Evolutionary conservation across 2,329 filamentous ascomycete species (phyloP).

Genomic region (Podosphaera xanthii): DNA sequence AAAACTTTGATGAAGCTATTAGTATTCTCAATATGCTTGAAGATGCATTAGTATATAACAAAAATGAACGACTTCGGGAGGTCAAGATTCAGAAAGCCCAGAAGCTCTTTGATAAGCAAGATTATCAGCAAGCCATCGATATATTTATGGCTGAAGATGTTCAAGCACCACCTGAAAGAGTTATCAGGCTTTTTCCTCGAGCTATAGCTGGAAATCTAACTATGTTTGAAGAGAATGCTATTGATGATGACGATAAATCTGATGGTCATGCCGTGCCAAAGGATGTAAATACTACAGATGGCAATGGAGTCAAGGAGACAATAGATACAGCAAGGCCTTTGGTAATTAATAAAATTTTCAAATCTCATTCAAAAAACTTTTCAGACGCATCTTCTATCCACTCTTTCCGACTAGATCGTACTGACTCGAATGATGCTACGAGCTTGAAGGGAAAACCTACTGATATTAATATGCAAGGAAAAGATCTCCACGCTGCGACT

Average conservation of each 20-base stretch:
- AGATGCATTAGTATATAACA: conserved; percentile 70
- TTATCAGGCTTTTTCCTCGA: conserved; percentile 64
- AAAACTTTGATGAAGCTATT: conserved; percentile 71
- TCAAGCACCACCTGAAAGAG: conserved; percentile 68
- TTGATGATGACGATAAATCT: conserved; percentile 20
- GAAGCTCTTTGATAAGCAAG: conserved; percentile 55
- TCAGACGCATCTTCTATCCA: conserved; percentile 33
- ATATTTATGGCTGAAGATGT: conserved; percentile 59
- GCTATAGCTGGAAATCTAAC: conserved; percentile 68
- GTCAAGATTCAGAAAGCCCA: conserved; percentile 87
- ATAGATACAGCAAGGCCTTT: conserved; percentile 15
- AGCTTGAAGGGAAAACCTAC: conserved; percentile 26
- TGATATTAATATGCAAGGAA: conserved; percentile 43
- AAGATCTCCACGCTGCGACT: conserved; percentile 63
- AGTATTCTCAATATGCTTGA: conserved; percentile 77
- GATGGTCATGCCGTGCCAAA: conserved; percentile 17
- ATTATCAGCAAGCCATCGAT: conserved; percentile 69
- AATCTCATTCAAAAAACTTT: conserved; percentile 15
- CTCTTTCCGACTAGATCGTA: conserved; percentile 26
- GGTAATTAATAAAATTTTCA: conserved; percentile 20
- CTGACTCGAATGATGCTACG: conserved; percentile 28
- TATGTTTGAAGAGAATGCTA: conserved; percentile 26
- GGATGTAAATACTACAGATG: conserved; percentile 17
- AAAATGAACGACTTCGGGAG: conserved; percentile 56
- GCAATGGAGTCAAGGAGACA: conserved; percentile 2